Base-by-base conservation (phyloP, 2,329 filamentous ascomycete species). In the Trichoderma koningiopsis region DNA sequence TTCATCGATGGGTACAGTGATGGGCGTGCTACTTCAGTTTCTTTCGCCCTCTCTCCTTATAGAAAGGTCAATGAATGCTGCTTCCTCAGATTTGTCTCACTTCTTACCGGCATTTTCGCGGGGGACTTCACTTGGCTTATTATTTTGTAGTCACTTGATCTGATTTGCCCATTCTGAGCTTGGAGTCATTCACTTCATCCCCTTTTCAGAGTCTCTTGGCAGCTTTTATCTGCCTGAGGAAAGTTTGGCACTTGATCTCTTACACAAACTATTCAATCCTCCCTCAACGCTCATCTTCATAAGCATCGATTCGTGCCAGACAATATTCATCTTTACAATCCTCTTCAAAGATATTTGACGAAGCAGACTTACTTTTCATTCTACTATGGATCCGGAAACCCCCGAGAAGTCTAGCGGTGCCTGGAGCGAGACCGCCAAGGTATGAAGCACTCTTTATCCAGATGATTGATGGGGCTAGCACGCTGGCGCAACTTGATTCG, bases 351-450 rank as follows among this genome's bases (percentile, higher is more conserved):
- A 43, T n/a, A 43, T 43, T 8, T 10, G 7, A 19, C 19, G 6
- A 43, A 43, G 2, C 11, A 43, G n/a, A 43, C 5, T 27, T 27
- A 27, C 27, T 27, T 27, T 4, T 27, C 27, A 27, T 27, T 27
- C 16, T n/a, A n/a, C 35, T 11, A 80, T 79, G 75, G 73, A 74
- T 5, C n/a, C 13, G 33, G 75, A 73, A 49, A 68, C 71, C 1
- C 70, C 70, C n/a, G 70, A 73, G 1, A 70, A 70, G 13, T 78
- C 79, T 52, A 57, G 49, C 1, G 53, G 70, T 2, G 73, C 76
- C 0, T 81, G 80, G 80, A 81, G 79, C 1, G 79, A 81, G 0
- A 75, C 79, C 4, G 79, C 78, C 31, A 80, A 80, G 70, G 80
- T 77, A 74, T 69, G 69, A 55, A 35, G 16, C 7, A 11, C 16